Percentiles rank a stretch among this genome's conserved stretches.
phyloP scores from a whole-genome alignment of 352 stramenopile genomes.

The Phytophthora rubi region DNA sequence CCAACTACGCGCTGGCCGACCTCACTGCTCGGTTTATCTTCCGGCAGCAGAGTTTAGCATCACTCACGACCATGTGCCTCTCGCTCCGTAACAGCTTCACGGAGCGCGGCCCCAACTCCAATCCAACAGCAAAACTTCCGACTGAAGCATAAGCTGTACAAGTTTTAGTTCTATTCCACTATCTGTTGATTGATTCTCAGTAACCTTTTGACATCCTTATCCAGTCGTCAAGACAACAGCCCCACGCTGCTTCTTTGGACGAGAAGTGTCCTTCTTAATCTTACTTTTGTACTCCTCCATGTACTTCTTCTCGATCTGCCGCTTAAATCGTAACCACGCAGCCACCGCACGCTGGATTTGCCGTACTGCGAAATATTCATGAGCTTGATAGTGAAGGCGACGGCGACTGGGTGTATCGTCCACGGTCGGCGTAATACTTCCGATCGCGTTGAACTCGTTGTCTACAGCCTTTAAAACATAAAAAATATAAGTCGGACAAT shows the following conservation, averaged over 20 bases:
- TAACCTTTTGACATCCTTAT: slow-evolving; percentile 20
- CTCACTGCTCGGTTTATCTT: slow-evolving; percentile 79
- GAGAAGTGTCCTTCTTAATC: slow-evolving; percentile 71
- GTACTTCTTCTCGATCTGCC: slow-evolving; percentile 58
- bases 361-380: slow-evolving; percentile 70
- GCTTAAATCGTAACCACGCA: slow-evolving; percentile 63
- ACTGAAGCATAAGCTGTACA: slow-evolving; percentile 7
- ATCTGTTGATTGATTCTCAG: neutral
- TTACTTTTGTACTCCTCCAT: slow-evolving; percentile 83
- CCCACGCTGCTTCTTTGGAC: slow-evolving; percentile 70
- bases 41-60: slow-evolving; percentile 70
- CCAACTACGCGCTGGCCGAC: slow-evolving; percentile 72
- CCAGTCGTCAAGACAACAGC: slow-evolving; percentile 68
- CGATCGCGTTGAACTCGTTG: slow-evolving; percentile 34
- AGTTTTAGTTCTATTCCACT: neutral
- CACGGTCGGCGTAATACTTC: slow-evolving; percentile 34
- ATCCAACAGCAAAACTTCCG: slow-evolving; percentile 12
- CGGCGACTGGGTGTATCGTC: slow-evolving; percentile 20
- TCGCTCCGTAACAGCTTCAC: slow-evolving; percentile 69
- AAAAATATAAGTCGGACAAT: neutral
- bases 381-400: slow-evolving; percentile 59
- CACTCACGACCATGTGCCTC: slow-evolving; percentile 73
- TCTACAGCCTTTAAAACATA: slow-evolving; percentile 18
- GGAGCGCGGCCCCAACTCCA: slow-evolving; percentile 30
- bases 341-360: slow-evolving; percentile 60